phyloP scores from a whole-genome alignment of 148 eudicot species.

The Nyssa sinensis region DNA sequence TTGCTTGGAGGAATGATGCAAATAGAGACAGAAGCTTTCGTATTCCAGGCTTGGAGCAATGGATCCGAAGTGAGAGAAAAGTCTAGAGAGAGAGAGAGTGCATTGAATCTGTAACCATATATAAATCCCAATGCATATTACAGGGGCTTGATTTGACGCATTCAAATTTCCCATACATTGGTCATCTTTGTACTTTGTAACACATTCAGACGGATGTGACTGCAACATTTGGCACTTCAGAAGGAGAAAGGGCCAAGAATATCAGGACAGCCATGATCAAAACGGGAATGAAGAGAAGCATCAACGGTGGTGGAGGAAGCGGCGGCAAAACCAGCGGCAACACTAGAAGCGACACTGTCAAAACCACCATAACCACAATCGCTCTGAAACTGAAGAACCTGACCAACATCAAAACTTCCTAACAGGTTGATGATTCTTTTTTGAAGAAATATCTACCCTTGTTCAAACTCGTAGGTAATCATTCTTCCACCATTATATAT shows the following conservation, averaged over 20 bases:
- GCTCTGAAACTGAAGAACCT: conserved; percentile 11
- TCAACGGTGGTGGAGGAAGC: conserved; percentile 39
- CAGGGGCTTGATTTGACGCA: too few relatives aligned
- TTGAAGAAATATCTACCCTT: neutral
- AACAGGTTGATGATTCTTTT: neutral
- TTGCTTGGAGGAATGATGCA: too few relatives aligned
- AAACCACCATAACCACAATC: conserved; percentile 8
- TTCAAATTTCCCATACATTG: too few relatives aligned
- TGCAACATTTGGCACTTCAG: conserved; percentile 12
- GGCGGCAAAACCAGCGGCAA: conserved; percentile 42
- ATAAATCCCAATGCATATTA: too few relatives aligned
- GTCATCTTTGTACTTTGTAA: too few relatives aligned
- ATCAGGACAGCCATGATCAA: conserved; percentile 29
- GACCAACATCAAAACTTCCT: neutral
- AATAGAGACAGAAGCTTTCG: neutral
- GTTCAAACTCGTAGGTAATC: neutral
- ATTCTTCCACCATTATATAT: neutral
- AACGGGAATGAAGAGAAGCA: conserved; percentile 34
- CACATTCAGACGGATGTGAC: neutral
- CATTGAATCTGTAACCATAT: neutral
- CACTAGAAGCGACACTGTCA: conserved; percentile 26
- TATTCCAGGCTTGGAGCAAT: neutral
- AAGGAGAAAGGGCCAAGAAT: conserved; percentile 27
- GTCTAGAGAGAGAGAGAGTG: neutral
- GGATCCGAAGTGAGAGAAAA: neutral